phyloP scores from a whole-genome alignment of 73 alveolate genomes.

The Paramecium biaurelia region DNA sequence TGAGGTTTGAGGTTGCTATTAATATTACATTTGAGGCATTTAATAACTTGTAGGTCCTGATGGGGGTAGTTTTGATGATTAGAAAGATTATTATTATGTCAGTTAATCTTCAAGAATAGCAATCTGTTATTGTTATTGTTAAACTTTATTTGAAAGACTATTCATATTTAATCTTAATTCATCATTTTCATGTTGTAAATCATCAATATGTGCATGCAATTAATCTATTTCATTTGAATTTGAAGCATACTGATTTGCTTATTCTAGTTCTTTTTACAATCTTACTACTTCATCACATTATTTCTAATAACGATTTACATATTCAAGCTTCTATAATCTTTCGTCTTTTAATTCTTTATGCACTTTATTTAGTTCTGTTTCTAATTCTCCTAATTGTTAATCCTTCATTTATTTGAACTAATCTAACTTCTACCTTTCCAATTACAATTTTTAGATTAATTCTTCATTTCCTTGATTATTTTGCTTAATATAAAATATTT shows the following conservation, averaged over 20 bases:
- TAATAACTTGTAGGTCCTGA: not conserved
- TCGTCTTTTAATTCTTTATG: not conserved
- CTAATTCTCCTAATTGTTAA: not conserved
- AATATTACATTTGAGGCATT: not conserved
- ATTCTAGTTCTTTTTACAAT: not conserved
- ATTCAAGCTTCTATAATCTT: not conserved
- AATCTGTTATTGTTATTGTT: not conserved
- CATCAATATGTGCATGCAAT: not conserved
- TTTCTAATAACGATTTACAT: conserved; percentile 11
- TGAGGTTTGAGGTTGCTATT: not conserved
- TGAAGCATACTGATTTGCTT: not conserved
- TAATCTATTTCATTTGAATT: not conserved
- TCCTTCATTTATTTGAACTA: not conserved
- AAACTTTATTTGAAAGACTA: not conserved
- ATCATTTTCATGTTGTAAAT: not conserved
- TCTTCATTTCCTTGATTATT: not conserved
- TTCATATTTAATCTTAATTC: not conserved
- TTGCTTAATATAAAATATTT: not conserved
- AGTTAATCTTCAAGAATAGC: not conserved
- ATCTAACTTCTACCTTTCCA: not conserved
- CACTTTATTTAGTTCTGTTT: not conserved
- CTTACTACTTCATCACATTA: conserved; percentile 7
- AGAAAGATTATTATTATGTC: not conserved
- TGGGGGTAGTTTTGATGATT: not conserved
- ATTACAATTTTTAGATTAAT: not conserved